A percentile compares a stretch with the other conserved stretches of the same genome.
Evolutionary conservation across 495 filamentous ascomycete genomes (phyloP).

Genomic region (Ramalina peruviana): DNA sequence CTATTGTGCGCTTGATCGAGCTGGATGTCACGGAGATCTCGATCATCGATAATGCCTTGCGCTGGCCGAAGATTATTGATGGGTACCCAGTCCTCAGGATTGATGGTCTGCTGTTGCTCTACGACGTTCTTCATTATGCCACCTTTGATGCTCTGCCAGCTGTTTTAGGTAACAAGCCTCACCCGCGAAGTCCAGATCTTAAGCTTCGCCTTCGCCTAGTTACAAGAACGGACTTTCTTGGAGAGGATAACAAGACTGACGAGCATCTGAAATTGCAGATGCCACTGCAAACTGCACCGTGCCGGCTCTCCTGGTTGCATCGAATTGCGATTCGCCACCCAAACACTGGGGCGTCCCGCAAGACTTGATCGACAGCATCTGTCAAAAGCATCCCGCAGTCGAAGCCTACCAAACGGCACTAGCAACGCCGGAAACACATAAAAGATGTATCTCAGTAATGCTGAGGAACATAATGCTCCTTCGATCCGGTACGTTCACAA

Average conservation of each 20-base stretch:
- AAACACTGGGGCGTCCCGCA: conserved; percentile 45
- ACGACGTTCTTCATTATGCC: conserved; percentile 66
- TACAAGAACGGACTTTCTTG: neutral
- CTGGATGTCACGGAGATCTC: conserved; percentile 53
- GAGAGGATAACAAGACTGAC: conserved; percentile 6
- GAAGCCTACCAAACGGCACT: conserved; percentile 60
- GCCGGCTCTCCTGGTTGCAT: conserved; percentile 65
- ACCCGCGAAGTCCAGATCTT: neutral
- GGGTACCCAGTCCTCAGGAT: conserved; percentile 55
- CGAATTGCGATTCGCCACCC: conserved; percentile 65
- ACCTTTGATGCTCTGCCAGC: conserved; percentile 54
- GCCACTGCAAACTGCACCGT: conserved; percentile 50
- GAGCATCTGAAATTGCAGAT: conserved; percentile 32
- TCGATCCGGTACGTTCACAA: conserved; percentile 45
- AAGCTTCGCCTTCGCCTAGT: neutral
- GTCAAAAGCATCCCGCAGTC: conserved; percentile 41
- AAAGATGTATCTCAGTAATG: conserved; percentile 65
- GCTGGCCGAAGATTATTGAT: conserved; percentile 63
- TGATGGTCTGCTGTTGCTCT: conserved; percentile 72
- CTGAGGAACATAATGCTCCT: conserved; percentile 51
- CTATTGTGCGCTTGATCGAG: conserved; percentile 72
- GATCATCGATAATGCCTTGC: conserved; percentile 50
- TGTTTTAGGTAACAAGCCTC: conserved; percentile 52
- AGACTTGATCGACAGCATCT: conserved; percentile 41
- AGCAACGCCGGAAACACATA: conserved; percentile 56